Conservation (phyloP, 2,329 filamentous ascomycete genomes). For the Exophiala xenobiotica region DNA sequence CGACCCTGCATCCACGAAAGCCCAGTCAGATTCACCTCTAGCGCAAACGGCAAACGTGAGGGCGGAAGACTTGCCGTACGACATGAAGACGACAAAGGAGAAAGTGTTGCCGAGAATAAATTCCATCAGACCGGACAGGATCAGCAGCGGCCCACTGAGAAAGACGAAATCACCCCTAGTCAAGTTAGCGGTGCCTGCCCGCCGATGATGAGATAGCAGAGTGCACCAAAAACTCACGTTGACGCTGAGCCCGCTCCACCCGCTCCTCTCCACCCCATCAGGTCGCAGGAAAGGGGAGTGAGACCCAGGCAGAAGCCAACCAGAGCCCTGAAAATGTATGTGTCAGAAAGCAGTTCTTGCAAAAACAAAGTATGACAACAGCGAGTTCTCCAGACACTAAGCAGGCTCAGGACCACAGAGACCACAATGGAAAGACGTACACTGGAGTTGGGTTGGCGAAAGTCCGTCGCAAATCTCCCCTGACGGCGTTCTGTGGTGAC, state of each 20-base stretch:
- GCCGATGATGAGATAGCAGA: background rate
- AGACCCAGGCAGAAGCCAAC: background rate
- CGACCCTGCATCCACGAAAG: slow-evolving; percentile 44
- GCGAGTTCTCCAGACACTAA: background rate
- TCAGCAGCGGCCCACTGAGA: slow-evolving; percentile 33
- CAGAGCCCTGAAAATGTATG: background rate
- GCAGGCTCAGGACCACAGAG: background rate
- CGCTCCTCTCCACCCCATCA: background rate
- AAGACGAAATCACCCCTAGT: slow-evolving; percentile 34
- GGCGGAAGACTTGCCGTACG: slow-evolving; percentile 29
- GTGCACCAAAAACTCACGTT: background rate
- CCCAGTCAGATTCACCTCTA: background rate
- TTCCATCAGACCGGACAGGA: slow-evolving; percentile 33
- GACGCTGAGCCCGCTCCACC: too few relatives aligned
- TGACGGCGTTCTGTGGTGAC: slow-evolving; percentile 29
- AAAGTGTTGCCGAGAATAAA: slow-evolving; percentile 49
- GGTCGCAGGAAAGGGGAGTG: background rate
- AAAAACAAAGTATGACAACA: background rate
- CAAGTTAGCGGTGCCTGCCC: background rate
- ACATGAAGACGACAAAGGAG: slow-evolving; percentile 55
- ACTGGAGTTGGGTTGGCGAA: slow-evolving; percentile 34
- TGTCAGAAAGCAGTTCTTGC: background rate
- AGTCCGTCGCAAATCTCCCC: slow-evolving; percentile 26
- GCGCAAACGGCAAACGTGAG: slow-evolving; percentile 43
- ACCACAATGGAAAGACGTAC: slow-evolving; percentile 18